These are phyloP conservation scores for Diplodia corticola DNA, from an alignment of 2,329 filamentous ascomycete species.

Conservation along the genomic window DNA sequence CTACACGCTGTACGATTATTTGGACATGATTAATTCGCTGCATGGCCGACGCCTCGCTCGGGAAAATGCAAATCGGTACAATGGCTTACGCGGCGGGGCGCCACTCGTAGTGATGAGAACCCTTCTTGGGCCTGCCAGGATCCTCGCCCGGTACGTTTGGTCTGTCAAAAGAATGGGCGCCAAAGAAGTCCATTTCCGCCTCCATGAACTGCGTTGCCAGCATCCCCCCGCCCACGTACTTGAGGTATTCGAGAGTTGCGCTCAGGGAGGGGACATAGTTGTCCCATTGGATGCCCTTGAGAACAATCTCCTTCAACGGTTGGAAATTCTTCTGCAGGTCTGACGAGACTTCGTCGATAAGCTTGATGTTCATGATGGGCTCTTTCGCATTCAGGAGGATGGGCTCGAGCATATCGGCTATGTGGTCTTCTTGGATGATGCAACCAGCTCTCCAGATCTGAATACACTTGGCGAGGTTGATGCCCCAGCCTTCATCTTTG, in stretches of 20 bases:
- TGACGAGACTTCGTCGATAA: conserved; percentile 45
- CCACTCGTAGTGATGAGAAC: conserved; percentile 57
- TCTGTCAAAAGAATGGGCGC: conserved; percentile 56
- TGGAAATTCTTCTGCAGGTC: conserved; percentile 50
- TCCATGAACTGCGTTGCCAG: conserved; percentile 62
- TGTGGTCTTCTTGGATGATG: conserved; percentile 59
- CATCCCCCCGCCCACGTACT: conserved; percentile 54
- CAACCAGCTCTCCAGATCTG: conserved; percentile 61
- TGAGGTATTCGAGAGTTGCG: conserved; percentile 59
- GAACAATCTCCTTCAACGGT: conserved; percentile 52
- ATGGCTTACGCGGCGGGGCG: background rate
- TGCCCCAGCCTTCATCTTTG: conserved; percentile 53
- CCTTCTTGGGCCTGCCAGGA: conserved; percentile 48
- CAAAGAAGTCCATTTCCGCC: conserved; percentile 62
- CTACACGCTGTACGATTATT: background rate
- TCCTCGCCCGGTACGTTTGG: conserved; percentile 43
- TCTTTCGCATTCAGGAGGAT: conserved; percentile 33
- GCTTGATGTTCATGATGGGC: conserved; percentile 39
- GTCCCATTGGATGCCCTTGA: conserved; percentile 51
- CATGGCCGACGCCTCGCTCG: background rate
- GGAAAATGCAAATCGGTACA: background rate
- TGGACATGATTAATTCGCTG: background rate
- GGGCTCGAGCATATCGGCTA: conserved; percentile 51
- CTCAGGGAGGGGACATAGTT: conserved; percentile 55
- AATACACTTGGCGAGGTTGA: conserved; percentile 42